Evolutionary conservation across 352 stramenopile genomes (phyloP), one percentile per base, ranked within the genome.

Genomic region (Globisporangium ultimum): DNA sequence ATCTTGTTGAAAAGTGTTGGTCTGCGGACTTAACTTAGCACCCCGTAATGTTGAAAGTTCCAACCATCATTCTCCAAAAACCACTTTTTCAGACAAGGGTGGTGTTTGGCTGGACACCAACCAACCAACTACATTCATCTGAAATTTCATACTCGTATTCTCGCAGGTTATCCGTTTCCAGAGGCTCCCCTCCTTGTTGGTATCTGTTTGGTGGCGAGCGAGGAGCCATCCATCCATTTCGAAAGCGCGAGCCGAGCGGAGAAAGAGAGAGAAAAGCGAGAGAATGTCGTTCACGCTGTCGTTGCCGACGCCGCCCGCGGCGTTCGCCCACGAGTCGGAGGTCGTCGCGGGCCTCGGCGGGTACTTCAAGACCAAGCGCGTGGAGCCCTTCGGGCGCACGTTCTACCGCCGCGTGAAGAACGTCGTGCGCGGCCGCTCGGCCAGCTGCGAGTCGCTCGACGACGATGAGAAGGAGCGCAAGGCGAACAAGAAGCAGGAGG

Each of bases 321-420:
- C 36, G 49, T 78, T 84, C 60, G 66, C 64, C n/a, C 67, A 76
- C 43, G 78, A 89, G 64, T 69, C 76, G 47, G 73, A 80, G 53
- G 67, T 87, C 28, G 49, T 77, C 20, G 48, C 84, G 11, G 78
- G 77, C 28, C 72, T 91, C 15, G 82, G 84, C 32, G 84, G 84
- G 40, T 91, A 92, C 72, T 87, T 87, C 22, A 58, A 76, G 41
- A 78, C 82, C 50, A 93, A 93, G 78, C 77, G 73, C 55, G 76
- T 93, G 46, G 82, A 92, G 66, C 68, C 80, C 17, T 80, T 78
- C 40, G 84, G 84, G 22, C 84, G 84, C 55, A 71, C 84, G 50
- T 88, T 76, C 71, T 70, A 88, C 65, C 82, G 83, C 54, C 82
- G 80, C 67, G 78, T 84, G 28, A 86, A 87, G 53, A 93, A 93